Base-by-base conservation (phyloP, 2,329 filamentous ascomycete genomes). In the Colletotrichum sp. region DNA sequence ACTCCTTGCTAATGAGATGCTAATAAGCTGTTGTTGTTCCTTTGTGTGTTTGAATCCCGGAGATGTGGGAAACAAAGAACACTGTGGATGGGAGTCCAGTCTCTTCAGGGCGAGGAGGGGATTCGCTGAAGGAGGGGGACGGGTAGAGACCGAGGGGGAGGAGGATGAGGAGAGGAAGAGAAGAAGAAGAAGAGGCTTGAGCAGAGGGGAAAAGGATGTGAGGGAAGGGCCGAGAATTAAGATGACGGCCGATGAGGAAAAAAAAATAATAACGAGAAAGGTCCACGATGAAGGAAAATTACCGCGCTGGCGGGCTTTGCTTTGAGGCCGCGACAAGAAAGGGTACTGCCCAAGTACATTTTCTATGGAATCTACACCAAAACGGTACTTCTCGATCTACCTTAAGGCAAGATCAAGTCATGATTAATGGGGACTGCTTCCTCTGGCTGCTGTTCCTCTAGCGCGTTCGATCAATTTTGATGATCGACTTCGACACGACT, bases 281-380 rank as follows among this genome's bases (percentile, higher is more conserved):
- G 77, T 77, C 70, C 72, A 78, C 67, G 73, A 71, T 25, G 63
- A 29, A 65, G 73, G 63, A 76, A 73, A 49, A 73, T 73, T 65
- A 65, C 69, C 68, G 68, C 62, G 68, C 30, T 49, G 68, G 63
- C 59, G 32, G 72, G 67, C 44, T 65, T 30, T 61, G 55, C 49
- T 36, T 52, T 19, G 36, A 39, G 30, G 63, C 25, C 22, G 62
- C 8, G 15, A 36, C 32, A 19, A n/a, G 55, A 52, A 52, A 25
- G 25, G 25, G 59, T 30, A 63, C 16, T 34, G 9, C 5, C 5
- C 34, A 66, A 52, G 63, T 66, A 66, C 27, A 15, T 12, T 52
- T 36, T 39, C 32, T 27, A 25, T 32, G 12, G 44, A 15, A 3
- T 6, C 34, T 12, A n/a, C 12, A n/a, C 8, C 30, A 8, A 22